Base-by-base conservation (phyloP, 805 yeast genomes). In the Saccharomyces jurei region DNA sequence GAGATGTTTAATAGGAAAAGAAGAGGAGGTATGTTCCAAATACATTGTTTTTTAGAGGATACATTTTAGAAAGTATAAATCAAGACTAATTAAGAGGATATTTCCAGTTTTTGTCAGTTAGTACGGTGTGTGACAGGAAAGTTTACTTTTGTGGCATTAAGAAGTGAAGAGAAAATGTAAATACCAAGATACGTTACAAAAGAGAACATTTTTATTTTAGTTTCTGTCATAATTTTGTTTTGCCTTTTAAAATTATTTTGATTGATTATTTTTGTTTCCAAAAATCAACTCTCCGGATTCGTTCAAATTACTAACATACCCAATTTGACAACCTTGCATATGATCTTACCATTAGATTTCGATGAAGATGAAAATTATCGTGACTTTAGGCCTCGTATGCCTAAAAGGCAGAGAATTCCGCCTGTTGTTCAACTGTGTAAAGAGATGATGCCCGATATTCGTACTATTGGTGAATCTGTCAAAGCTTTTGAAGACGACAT, bases 391-490 rank as follows among this genome's bases (percentile, higher is more conserved):
- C 70, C 70, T 26, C 65, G 67, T 26, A 56, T 60, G 55, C 69
- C 65, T 26, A 68, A 68, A 60, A 68, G 69, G 56, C 71, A 67
- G 51, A 62, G 70, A 54, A 48, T 73, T 53, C 80, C 81, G 58
- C 84, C 77, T 5, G 72, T 72, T 26, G 74, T 74, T 32, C 74
- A 77, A 58, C 63, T 75, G 36, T 77, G 81, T 48, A 76, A 73
- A 61, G 77, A 76, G 47, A 68, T 80, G 62, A 72, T 79, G 71
- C 74, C 72, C 30, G 81, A 77, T 59, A 73, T 83, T 51, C 75
- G 79, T 53, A 82, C 82, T 22, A 67, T 84, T 31, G 89, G 89
- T 27, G 89, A 88, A 57, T 69, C 75, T 6, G 57, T 66, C 1
- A 73, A 71, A 56, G 79, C 73, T 52, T 82, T 83, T 36, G 81